These are phyloP conservation scores for Salix viminalis DNA, from an alignment of 345 rosid species.

Conservation along the genomic window DNA sequence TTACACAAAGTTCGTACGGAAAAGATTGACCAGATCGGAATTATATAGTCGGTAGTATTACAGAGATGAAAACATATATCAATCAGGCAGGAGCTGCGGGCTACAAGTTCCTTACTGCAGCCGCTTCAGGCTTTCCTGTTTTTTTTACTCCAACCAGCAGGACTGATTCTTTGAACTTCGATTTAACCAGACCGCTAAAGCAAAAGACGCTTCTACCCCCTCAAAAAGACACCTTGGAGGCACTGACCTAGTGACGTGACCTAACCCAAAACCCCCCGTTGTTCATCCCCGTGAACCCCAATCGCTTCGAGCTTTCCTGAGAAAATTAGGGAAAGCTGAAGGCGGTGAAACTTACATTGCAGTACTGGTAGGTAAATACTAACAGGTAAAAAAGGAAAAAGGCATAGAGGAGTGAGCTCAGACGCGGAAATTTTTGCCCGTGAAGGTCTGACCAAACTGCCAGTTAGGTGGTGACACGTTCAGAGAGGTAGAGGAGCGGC, in stretches of 20 bases:
- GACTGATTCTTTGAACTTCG: not conserved
- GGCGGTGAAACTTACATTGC: not conserved
- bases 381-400: too few species aligned
- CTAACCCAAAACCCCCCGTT: not conserved
- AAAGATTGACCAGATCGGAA: not conserved
- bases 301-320: conserved; percentile 11
- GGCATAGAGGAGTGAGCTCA: not conserved
- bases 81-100: conserved; percentile 62
- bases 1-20: too few species aligned
- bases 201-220: not conserved
- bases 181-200: not conserved
- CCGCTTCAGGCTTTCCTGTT: conserved; percentile 54
- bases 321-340: conserved; percentile 19
- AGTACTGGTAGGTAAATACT: too few species aligned
- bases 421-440: conserved; percentile 51
- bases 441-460: conserved; percentile 59
- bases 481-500: conserved; percentile 45
- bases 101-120: conserved; percentile 43
- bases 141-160: not conserved
- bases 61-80: not conserved
- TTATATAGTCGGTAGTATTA: not conserved
- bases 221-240: not conserved
- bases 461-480: conserved; percentile 43
- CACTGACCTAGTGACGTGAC: too few species aligned
- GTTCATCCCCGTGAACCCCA: not conserved